These are phyloP conservation scores for Leishmania tropica DNA, from an alignment of 208 protist genomes.

Conservation along the genomic window DNA sequence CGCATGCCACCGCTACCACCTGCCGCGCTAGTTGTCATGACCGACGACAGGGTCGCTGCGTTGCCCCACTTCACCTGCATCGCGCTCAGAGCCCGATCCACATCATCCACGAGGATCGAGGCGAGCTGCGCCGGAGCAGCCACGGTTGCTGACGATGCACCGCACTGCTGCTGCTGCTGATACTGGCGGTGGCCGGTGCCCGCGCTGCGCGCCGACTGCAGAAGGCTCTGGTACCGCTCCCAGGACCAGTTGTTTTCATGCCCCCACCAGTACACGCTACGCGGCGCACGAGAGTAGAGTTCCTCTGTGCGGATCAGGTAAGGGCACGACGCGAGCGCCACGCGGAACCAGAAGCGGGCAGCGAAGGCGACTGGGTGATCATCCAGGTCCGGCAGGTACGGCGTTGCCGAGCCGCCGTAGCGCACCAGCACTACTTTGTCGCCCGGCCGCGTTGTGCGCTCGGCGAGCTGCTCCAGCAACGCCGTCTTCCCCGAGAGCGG, in stretches of 20 bases:
- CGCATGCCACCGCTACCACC: not conserved
- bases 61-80: slow-evolving; percentile 72
- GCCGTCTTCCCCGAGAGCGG: slow-evolving; percentile 76
- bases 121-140: slow-evolving; percentile 33
- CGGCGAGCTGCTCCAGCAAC: slow-evolving; percentile 64
- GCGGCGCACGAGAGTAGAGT: slow-evolving; percentile 74
- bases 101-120: slow-evolving; percentile 74
- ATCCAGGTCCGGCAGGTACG: slow-evolving; percentile 79
- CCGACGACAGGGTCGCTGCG: slow-evolving; percentile 23
- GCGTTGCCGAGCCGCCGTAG: slow-evolving; percentile 70
- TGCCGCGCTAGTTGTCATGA: not conserved
- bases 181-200: slow-evolving; percentile 25
- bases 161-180: slow-evolving; percentile 15
- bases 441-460: slow-evolving; percentile 41
- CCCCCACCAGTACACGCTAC: slow-evolving; percentile 75
- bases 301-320: slow-evolving; percentile 77
- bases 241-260: slow-evolving; percentile 81
- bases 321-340: slow-evolving; percentile 69
- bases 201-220: slow-evolving; percentile 33
- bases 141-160: not conserved
- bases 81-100: slow-evolving; percentile 68
- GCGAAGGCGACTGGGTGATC: slow-evolving; percentile 84
- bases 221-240: slow-evolving; percentile 61
- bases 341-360: slow-evolving; percentile 85
- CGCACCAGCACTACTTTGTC: slow-evolving; percentile 73